phyloP scores from a whole-genome alignment of 164 flowering plant genomes.

The Sextonia rubra region DNA sequence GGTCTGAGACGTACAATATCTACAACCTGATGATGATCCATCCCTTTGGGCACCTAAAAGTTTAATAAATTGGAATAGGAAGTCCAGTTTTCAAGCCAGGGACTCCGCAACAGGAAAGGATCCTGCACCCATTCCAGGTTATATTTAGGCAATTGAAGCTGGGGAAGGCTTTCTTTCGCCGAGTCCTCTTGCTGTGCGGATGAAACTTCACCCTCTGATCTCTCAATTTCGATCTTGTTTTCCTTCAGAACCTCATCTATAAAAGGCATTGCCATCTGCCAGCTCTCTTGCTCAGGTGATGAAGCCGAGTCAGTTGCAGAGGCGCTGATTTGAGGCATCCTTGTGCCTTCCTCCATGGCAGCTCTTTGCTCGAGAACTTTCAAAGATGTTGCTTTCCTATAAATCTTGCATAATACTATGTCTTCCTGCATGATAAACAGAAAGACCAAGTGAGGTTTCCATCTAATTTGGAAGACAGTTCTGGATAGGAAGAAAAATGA shows the following conservation, averaged over 20 bases:
- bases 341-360: slow-evolving; percentile 51
- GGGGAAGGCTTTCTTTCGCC: slow-evolving; percentile 34
- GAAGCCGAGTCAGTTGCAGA: slow-evolving; percentile 19
- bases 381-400: slow-evolving; percentile 84
- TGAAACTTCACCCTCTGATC: slow-evolving; percentile 4
- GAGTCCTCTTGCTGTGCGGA: slow-evolving; percentile 1
- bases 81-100: slow-evolving; percentile 54
- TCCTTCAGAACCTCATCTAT: not conserved
- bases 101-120: slow-evolving; percentile 43
- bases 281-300: slow-evolving; percentile 16
- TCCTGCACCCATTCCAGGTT: slow-evolving; percentile 61
- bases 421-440: slow-evolving; percentile 22
- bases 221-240: slow-evolving; percentile 12
- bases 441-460: not conserved
- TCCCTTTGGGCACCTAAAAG: slow-evolving; percentile 5
- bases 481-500: no score
- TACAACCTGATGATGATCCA: not conserved
- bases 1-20: not conserved
- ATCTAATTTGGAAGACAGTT: no score
- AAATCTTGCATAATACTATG: slow-evolving; percentile 79
- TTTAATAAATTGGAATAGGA: slow-evolving; percentile 16
- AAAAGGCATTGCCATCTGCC: not conserved
- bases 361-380: slow-evolving; percentile 85
- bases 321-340: slow-evolving; percentile 7
- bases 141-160: slow-evolving; percentile 58